A percentile compares a stretch with the other conserved stretches of the same genome.
phyloP scores from a whole-genome alignment of 495 filamentous ascomycete species.

The Podospora anserina region DNA sequence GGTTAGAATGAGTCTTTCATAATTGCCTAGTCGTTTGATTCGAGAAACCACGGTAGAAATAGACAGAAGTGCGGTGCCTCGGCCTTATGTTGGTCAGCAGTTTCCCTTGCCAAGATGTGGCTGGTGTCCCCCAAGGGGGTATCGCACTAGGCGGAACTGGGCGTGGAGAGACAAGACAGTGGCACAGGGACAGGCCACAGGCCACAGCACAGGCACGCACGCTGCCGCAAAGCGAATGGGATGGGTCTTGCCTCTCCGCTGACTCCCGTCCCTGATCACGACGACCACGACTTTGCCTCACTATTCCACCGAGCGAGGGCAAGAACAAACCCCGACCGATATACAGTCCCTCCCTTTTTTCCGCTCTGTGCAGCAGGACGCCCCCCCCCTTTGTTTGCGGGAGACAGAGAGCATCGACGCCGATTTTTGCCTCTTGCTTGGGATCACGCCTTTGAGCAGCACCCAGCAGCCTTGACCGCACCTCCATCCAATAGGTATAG shows the following conservation, averaged over 20 bases:
- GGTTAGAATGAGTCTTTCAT: too few relatives aligned
- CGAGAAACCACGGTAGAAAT: too few relatives aligned
- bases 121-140: neutral
- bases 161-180: conserved; percentile 3
- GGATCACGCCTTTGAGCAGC: neutral
- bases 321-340: neutral
- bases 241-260: conserved; percentile 12
- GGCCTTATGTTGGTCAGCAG: neutral
- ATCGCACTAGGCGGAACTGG: conserved; percentile 5
- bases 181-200: conserved; percentile 1
- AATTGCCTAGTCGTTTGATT: too few relatives aligned
- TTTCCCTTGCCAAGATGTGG: neutral
- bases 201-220: conserved; percentile 5
- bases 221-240: neutral
- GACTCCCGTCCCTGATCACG: conserved; percentile 11
- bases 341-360: neutral
- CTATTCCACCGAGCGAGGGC: neutral
- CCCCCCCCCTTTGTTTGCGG: neutral
- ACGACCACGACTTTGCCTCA: conserved; percentile 3
- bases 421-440: neutral
- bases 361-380: neutral
- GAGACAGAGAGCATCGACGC: neutral
- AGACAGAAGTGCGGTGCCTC: neutral
- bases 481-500: neutral
- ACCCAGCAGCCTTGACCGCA: neutral